Evolutionary conservation across 148 eudicot genomes (phyloP), one percentile per base, ranked within the genome.

Genomic region (Fagopyrum tataricum): DNA sequence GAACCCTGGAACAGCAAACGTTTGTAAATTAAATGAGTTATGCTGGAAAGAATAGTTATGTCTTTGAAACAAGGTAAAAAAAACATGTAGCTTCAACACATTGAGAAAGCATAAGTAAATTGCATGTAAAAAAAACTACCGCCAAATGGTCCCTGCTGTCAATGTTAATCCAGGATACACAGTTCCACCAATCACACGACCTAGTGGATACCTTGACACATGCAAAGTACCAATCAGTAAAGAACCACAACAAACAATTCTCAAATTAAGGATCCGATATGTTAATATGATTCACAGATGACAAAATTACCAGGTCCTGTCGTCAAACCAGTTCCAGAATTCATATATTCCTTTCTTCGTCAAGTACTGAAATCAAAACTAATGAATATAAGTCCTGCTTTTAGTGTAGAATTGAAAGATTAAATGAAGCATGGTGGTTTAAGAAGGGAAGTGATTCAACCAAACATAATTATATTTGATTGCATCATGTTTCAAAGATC

Each of bases 251-350:
- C 13, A 37, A 62, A 15, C 41, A 61, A 11, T 24, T 12, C 5
- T 61, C 13, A 13, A 1, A 12, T 13, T 61, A 26, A 24, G 67
- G 67, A 61, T 56, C 31, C 23, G 58, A n/a, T 11, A 64, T 77
- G 84, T n/a, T 52, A 52, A 4, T 24, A 39, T 31, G 31, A 31
- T 62, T 39, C 68, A 62, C 18, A 62, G 15, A 64, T 37, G 69
- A 64, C 4, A 64, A 55, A 55, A 13, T 64, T 95, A 95, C 99
- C 99, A 95, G 78, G 99, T 95, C 71, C 99, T 85, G 78, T 95
- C 99, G 71, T 95, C 99, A 84, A 95, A 95, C 96, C 97, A 95
- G 76, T 95, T 95, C 99, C 99, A 95, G 69, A 95, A 95, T 82
- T 91, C 99, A 74, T 91, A 91, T 76, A 95, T 90, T 79, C 99